phyloP scores from a whole-genome alignment of 495 filamentous ascomycete species.

The Alectoria sarmentosa region DNA sequence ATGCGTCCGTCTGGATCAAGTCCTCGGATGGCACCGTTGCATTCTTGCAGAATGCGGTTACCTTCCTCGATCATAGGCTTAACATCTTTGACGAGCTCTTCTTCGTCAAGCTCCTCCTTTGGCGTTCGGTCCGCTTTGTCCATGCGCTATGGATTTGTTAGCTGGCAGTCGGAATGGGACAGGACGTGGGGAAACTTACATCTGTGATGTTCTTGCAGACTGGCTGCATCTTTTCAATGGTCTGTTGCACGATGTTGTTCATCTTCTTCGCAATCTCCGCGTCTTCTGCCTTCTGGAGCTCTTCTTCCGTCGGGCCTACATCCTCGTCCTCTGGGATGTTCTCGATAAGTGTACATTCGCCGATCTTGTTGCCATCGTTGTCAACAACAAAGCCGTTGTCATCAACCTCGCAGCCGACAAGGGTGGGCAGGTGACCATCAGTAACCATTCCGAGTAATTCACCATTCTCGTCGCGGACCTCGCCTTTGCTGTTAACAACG shows the following conservation, averaged over 20 bases:
- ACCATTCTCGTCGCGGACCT: slow-evolving; percentile 74
- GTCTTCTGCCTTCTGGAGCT: slow-evolving; percentile 56
- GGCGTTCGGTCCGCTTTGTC: slow-evolving; percentile 74
- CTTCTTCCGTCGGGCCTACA: slow-evolving; percentile 36
- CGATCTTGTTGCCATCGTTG: slow-evolving; percentile 70
- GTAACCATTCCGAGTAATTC: slow-evolving; percentile 76
- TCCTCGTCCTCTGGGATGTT: slow-evolving; percentile 54
- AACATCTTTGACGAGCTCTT: slow-evolving; percentile 76
- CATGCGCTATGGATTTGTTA: slow-evolving; percentile 50
- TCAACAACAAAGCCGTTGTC: slow-evolving; percentile 82
- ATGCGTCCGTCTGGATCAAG: slow-evolving; percentile 86
- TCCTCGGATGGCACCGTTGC: slow-evolving; percentile 82
- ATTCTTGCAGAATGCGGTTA: slow-evolving; percentile 72
- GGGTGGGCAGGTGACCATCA: slow-evolving; percentile 59
- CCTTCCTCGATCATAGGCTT: slow-evolving; percentile 84
- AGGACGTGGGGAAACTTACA: slow-evolving; percentile 39
- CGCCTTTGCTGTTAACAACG: slow-evolving; percentile 73
- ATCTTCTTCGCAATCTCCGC: slow-evolving; percentile 73
- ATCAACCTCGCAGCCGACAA: slow-evolving; percentile 73
- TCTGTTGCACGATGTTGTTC: slow-evolving; percentile 63
- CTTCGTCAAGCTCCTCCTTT: slow-evolving; percentile 89
- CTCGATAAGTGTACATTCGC: slow-evolving; percentile 71
- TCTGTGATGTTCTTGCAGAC: slow-evolving; percentile 84
- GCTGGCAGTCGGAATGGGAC: slow-evolving; percentile 16
- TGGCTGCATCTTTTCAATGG: slow-evolving; percentile 74